Evolutionary conservation across 228 moss, liverwort and hornwort species (phyloP), one percentile per base, ranked within the genome.

Genomic region (Sphagnum magellanicum): DNA sequence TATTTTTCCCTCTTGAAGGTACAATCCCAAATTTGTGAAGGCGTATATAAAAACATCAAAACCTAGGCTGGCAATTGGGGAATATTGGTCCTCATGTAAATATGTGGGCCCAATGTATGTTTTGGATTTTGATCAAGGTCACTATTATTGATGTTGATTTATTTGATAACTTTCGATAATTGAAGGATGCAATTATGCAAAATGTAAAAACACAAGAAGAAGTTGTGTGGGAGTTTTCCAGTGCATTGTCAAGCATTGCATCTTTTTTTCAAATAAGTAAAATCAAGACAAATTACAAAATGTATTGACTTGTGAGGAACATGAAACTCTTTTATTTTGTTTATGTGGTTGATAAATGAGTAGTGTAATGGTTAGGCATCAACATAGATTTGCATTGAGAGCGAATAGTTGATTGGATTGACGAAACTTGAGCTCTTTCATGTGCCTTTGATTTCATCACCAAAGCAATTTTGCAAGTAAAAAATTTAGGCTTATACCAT

Each of bases 371-470:
- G 66, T 67, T 16, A 64, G 74, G 66, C 6, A 12, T 10, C 50
- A 32, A 32, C 73, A 67, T 88, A 96, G 97, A 97, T 77, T 74
- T 84, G 70, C 97, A 97, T 75, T 78, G 97, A 71, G 89, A 93
- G 76, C 81, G 90, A 68, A 87, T 15, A 63, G 76, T 97, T 68
- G 79, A 93, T 70, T 97, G 97, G 97, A 78, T 97, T 68, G 97
- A 97, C 80, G 85, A 90, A 59, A 72, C 90, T 75, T 74, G 85
- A 76, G 89, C 93, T 58, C 74, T 90, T 59, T 75, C 90, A 47
- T 91, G 91, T 67, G 87, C 90, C 6, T 97, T 97, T 71, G 97
- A 97, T 81, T 97, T 97, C 65, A 93, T 93, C 7, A 91, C 93
- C 17, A 97, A 93, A 79, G 97, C 86, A 60, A 88, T 93, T 67